phyloP scores from a whole-genome alignment of 2,329 filamentous ascomycete genomes.

The Aureobasidium uvarum region DNA sequence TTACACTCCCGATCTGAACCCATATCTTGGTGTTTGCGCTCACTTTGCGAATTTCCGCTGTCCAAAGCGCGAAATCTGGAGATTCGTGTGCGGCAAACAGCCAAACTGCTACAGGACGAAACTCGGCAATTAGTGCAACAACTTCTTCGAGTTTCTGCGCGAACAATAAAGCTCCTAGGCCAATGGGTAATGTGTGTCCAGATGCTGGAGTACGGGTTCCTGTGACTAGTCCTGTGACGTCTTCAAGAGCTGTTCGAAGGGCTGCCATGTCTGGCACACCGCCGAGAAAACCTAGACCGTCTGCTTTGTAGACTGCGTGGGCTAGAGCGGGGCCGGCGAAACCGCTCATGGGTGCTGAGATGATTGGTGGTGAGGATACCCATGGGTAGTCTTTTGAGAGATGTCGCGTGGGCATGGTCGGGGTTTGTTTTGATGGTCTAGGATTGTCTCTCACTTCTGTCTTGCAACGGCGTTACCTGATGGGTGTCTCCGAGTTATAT shows the following conservation, averaged over 20 bases:
- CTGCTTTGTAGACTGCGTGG: not conserved
- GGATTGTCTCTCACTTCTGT: not conserved
- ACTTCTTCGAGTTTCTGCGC: slow-evolving; percentile 9
- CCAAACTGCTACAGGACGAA: slow-evolving; percentile 49
- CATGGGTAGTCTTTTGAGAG: slow-evolving; percentile 3
- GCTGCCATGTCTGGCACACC: not conserved
- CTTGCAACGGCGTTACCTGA: not conserved
- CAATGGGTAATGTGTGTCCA: not conserved
- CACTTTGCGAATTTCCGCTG: slow-evolving; percentile 33
- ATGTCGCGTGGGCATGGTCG: not conserved
- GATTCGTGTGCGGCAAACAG: slow-evolving; percentile 58
- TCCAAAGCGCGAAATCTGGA: slow-evolving; percentile 41
- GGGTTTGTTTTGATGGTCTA: not conserved
- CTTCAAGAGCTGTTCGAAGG: slow-evolving; percentile 6
- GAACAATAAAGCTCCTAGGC: slow-evolving; percentile 10
- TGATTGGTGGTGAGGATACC: not conserved
- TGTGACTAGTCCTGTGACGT: not conserved
- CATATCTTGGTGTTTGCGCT: slow-evolving; percentile 49
- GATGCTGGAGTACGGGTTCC: not conserved
- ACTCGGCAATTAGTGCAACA: not conserved
- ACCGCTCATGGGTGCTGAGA: slow-evolving; percentile 11
- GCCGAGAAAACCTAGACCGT: slow-evolving; percentile 14
- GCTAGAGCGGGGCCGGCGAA: slow-evolving; percentile 9
- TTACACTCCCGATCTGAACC: slow-evolving; percentile 61
- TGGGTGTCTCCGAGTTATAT: not conserved